Base-by-base conservation (phyloP, 2,329 filamentous ascomycete species). In the Rhynchosporium secalis region DNA sequence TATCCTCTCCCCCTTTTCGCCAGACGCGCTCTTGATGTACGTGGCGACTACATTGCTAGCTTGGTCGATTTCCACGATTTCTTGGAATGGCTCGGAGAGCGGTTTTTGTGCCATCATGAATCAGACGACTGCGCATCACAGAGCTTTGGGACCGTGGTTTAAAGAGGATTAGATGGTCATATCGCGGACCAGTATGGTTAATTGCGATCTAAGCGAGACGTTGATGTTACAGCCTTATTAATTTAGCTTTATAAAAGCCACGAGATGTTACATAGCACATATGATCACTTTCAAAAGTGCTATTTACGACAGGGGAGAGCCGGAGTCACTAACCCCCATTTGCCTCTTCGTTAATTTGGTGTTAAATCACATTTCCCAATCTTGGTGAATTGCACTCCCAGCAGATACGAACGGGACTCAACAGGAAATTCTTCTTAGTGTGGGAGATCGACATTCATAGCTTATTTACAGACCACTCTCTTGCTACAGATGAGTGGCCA, bases 21-120 rank as follows among this genome's bases (percentile, higher is more conserved):
- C 43, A 43, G 33, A 9, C 3, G 59, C 12, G 33, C 58, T 68
- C 9, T 55, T 47, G 55, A 72, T 64, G 58, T 74, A 75, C 26
- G 70, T 75, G 7, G 72, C 71, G 10, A 73, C 65, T 12, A 74
- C 48, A 51, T 74, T 71, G 9, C 71, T 70, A 6, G 73, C 70
- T 58, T 73, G 69, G 48, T 75, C 71, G 29, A 65, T 60, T 56
- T 74, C 72, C 41, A 66, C 61, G 10, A 73, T 70, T 52, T 70
- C 67, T 2, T 64, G 43, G 3, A 28, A 31, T 0, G 46, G 10
- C 2, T 57, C 38, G 12, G 54, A 43, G 31, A 47, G n/a, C 13
- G 12, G 58, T 40, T 56, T 46, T 26, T 55, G 58, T 9, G 13
- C 20, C 47, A 60, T 60, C 31, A 20, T 12, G 2, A 9, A 20